Percentiles rank a stretch among this genome's conserved stretches.
Conservation (phyloP, 305 asterid genomes). For the Striga hermonthica region DNA sequence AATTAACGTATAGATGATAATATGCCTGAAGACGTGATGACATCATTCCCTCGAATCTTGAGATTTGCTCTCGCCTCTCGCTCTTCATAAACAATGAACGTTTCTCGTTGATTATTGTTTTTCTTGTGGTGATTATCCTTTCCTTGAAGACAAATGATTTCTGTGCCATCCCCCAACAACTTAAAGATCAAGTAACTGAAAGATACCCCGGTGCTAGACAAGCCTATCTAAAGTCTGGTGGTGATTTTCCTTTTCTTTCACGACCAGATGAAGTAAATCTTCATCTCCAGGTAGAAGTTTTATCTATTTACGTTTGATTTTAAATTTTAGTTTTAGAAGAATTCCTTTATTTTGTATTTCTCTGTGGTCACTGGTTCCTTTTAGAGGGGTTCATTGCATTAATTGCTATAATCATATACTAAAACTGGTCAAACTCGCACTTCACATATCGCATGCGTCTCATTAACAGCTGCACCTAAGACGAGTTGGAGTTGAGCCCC, state of each 20-base stretch:
- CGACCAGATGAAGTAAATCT: conserved; percentile 94
- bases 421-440: not conserved
- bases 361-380: not conserved
- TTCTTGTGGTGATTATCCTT: conserved; percentile 30
- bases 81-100: conserved; percentile 5
- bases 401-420: conserved; percentile 4
- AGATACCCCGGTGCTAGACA: conserved; percentile 86
- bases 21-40: not conserved
- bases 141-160: conserved; percentile 78
- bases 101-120: conserved; percentile 29
- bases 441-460: conserved; percentile 9
- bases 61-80: not conserved
- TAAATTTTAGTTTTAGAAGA: no score
- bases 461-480: conserved; percentile 79
- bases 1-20: not conserved
- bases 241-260: conserved; percentile 94
- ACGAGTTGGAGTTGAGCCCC: conserved; percentile 82
- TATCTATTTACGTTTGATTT: not conserved
- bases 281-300: conserved; percentile 81
- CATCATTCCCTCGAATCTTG: not conserved
- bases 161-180: conserved; percentile 77
- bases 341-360: not conserved
- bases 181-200: conserved; percentile 82
- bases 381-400: not conserved
- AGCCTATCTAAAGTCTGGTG: conserved; percentile 81